Evolutionary conservation across 352 stramenopile genomes (phyloP).

Genomic region (Phytopythium litorale): DNA sequence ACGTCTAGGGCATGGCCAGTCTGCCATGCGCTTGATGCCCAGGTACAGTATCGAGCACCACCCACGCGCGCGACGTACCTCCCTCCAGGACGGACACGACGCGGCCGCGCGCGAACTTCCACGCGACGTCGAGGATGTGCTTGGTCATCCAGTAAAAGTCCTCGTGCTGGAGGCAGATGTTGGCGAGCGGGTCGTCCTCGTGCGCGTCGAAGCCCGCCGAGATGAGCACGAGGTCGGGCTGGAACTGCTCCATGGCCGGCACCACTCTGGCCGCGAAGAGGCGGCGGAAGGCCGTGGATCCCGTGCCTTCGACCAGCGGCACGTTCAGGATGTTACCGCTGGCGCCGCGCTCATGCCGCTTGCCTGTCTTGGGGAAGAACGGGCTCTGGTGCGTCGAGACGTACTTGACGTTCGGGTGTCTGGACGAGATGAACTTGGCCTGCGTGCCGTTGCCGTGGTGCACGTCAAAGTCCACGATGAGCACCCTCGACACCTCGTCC

Average conservation of each 20-base stretch:
- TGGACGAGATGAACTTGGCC: slow-evolving; percentile 23
- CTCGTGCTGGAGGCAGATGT: slow-evolving; percentile 33
- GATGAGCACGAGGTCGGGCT: slow-evolving; percentile 81
- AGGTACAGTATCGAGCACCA: no score
- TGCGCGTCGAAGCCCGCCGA: slow-evolving; percentile 86
- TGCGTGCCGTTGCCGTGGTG: slow-evolving; percentile 90
- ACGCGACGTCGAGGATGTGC: slow-evolving; percentile 34
- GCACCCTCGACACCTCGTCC: slow-evolving; percentile 32
- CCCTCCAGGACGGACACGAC: slow-evolving; percentile 58
- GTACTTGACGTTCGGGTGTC: slow-evolving; percentile 33
- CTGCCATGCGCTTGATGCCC: no score
- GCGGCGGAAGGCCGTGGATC: slow-evolving; percentile 28
- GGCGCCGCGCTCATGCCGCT: slow-evolving; percentile 28
- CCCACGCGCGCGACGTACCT: slow-evolving; percentile 8
- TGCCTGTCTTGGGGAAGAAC: slow-evolving; percentile 41
- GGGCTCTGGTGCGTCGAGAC: slow-evolving; percentile 54
- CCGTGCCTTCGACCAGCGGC: slow-evolving; percentile 28
- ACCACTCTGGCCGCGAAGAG: slow-evolving; percentile 27
- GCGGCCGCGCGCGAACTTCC: slow-evolving; percentile 35
- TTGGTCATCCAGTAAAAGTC: slow-evolving; percentile 64
- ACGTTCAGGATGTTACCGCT: slow-evolving; percentile 48
- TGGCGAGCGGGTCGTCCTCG: slow-evolving; percentile 34
- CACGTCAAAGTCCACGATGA: slow-evolving; percentile 74
- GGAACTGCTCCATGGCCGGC: slow-evolving; percentile 45
- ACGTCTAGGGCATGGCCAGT: neutral